These are phyloP conservation scores for Daldinia eschscholtzii DNA, from an alignment of 2,329 filamentous ascomycete genomes.

Conservation along the genomic window DNA sequence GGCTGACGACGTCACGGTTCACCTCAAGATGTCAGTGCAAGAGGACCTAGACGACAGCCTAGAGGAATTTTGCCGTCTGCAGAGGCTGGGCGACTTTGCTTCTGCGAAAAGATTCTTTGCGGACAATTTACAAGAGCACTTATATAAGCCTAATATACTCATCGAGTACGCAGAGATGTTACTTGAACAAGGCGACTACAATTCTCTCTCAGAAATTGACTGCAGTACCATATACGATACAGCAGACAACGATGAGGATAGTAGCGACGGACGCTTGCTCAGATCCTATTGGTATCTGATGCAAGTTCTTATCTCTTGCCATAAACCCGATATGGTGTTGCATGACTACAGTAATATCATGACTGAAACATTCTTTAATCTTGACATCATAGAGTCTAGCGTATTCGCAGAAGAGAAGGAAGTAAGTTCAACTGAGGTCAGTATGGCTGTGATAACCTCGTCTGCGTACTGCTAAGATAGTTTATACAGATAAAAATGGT, in stretches of 20 bases:
- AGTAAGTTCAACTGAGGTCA: background rate
- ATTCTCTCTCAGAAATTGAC: background rate
- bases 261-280: background rate
- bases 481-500: background rate
- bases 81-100: background rate
- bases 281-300: background rate
- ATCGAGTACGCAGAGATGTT: background rate
- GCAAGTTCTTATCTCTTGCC: background rate
- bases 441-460: background rate
- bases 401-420: background rate
- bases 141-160: background rate
- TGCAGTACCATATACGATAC: background rate
- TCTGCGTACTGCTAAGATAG: background rate
- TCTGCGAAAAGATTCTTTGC: background rate
- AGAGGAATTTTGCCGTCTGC: background rate
- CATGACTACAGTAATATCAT: background rate
- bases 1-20: background rate
- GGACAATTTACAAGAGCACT: background rate
- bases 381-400: too few relatives aligned
- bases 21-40: background rate
- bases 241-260: background rate
- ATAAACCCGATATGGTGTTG: background rate
- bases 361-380: too few relatives aligned
- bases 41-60: background rate
- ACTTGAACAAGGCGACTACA: background rate